phyloP scores from a whole-genome alignment of 2,329 filamentous ascomycete genomes.

The Fulvia fulva region DNA sequence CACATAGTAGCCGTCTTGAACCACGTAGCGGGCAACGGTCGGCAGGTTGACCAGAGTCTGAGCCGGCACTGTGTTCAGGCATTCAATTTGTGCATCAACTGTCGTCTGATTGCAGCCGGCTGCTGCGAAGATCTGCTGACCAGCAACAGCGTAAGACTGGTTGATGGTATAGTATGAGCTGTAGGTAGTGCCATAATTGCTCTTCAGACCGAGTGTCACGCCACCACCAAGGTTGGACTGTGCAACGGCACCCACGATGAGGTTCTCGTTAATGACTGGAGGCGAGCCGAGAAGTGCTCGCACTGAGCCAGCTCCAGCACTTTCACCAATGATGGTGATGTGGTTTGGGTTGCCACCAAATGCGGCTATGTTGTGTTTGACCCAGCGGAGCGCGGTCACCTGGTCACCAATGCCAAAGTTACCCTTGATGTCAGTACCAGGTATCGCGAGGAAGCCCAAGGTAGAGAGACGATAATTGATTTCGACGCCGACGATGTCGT shows the following conservation, averaged over 20 bases:
- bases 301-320: slow-evolving; percentile 54
- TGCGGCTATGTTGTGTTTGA: slow-evolving; percentile 41
- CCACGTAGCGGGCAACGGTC: too few species aligned
- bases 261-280: slow-evolving; percentile 41
- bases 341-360: slow-evolving; percentile 48
- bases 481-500: slow-evolving; percentile 56
- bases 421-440: slow-evolving; percentile 52
- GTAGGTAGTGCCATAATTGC: slow-evolving; percentile 57
- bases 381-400: slow-evolving; percentile 48
- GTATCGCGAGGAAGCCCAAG: slow-evolving; percentile 56
- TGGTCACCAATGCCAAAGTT: slow-evolving; percentile 54
- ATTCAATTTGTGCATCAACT: slow-evolving; percentile 49
- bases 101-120: slow-evolving; percentile 50
- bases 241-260: slow-evolving; percentile 45
- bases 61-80: slow-evolving; percentile 50
- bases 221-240: slow-evolving; percentile 55
- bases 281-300: slow-evolving; percentile 52
- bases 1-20: too few species aligned
- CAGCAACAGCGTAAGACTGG: slow-evolving; percentile 48
- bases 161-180: slow-evolving; percentile 56
- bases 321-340: slow-evolving; percentile 47
- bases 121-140: slow-evolving; percentile 49
- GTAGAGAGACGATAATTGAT: slow-evolving; percentile 60
- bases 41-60: too few species aligned
- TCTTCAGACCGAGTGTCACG: slow-evolving; percentile 51